phyloP scores from a whole-genome alignment of 495 filamentous ascomycete genomes.

The Penicillium goetzii region DNA sequence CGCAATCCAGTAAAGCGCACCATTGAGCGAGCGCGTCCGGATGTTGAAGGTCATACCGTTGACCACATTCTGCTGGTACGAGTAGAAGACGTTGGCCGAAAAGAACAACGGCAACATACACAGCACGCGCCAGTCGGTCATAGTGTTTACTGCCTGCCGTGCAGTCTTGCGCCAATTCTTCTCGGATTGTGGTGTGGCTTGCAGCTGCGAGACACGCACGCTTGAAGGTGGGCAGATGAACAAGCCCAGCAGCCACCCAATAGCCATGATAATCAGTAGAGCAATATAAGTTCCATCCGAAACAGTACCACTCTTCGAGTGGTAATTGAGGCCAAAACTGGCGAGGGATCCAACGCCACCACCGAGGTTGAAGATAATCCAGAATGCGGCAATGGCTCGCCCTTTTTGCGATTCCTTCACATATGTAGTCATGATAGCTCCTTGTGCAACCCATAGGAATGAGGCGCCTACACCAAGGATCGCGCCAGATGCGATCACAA shows the following conservation, averaged over 20 bases:
- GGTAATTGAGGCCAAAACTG: conserved; percentile 52
- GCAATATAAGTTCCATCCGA: conserved; percentile 54
- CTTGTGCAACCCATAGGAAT: conserved; percentile 58
- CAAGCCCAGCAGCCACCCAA: conserved; percentile 55
- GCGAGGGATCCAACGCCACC: conserved; percentile 54
- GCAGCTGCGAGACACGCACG: conserved; percentile 52
- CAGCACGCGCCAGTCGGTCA: conserved; percentile 45
- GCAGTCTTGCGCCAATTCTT: conserved; percentile 39
- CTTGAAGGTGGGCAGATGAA: conserved; percentile 50
- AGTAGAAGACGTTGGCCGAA: conserved; percentile 80
- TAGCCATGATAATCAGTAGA: conserved; percentile 50
- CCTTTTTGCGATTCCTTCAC: conserved; percentile 53
- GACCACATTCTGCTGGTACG: conserved; percentile 66
- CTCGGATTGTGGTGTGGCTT: conserved; percentile 30
- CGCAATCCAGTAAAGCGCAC: conserved; percentile 57
- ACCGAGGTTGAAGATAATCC: conserved; percentile 60
- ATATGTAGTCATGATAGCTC: conserved; percentile 61
- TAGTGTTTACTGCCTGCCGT: conserved; percentile 60
- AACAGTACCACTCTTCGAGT: conserved; percentile 50
- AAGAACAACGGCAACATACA: conserved; percentile 58
- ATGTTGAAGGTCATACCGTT: conserved; percentile 55
- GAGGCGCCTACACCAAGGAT: conserved; percentile 56
- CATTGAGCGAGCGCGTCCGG: conserved; percentile 53
- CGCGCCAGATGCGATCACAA: conserved; percentile 68
- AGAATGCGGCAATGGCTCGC: conserved; percentile 55